Evolutionary conservation across 306 rosid genomes (phyloP), one percentile per base, ranked within the genome.

Genomic region (Arachis stenosperma): DNA sequence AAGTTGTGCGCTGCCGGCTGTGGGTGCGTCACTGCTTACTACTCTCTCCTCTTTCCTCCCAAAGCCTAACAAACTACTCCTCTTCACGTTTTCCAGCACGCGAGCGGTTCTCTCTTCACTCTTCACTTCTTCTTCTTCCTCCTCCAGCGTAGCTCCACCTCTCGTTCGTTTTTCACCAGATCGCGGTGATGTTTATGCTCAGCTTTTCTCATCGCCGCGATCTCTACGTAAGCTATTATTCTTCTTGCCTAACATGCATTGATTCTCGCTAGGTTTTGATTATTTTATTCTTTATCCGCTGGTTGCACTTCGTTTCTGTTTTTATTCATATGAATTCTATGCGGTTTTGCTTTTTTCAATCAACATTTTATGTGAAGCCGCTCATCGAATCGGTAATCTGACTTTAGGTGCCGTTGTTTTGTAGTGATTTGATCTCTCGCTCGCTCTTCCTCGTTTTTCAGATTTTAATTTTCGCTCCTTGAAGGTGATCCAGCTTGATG

Each of bases 191-290:
- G 63, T 9, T 37, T 29, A 42, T 57, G 63, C 63, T 43, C 64
- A 7, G 36, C 14, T 46, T 9, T 10, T 61, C 77, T 5, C 22
- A 65, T 8, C 43, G 33, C 70, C 8, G 57, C 17, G 39, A 0
- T 40, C 6, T 29, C 22, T 8, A 14, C 27, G 12, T 0, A 9
- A 27, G 6, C 14, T 27, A 46, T 8, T 40, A 15, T 66, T 50
- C 22, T 46, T 7, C 8, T 55, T 44, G 11, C 12, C n/a, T 14
- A 6, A 29, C 47, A n/a, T 33, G 37, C 13, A 9, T 42, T 65
- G 46, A 39, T 27, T 40, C 58, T 78, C 69, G 4, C 4, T 58
- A 63, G 69, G 62, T 78, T 71, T 27, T 58, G 43, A 37, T 14
- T 12, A 11, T 53, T 54, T 59, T 3, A 5, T n/a, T 6, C n/a